These are phyloP conservation scores for Xylaria sp. DNA, from an alignment of 495 filamentous ascomycete species.

Conservation along the genomic window DNA sequence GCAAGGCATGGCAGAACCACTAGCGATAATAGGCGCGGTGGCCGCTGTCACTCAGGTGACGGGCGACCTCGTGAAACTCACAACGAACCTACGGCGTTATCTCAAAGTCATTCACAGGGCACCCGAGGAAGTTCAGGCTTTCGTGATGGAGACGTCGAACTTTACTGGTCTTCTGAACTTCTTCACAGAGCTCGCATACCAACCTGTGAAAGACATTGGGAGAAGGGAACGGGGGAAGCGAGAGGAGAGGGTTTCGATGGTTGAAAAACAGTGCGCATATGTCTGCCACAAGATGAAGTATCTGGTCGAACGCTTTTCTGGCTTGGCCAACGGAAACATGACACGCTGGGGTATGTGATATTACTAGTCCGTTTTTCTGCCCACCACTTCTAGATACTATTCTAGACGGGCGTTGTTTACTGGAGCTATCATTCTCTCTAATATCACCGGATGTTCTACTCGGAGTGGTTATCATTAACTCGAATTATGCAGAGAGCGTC, in stretches of 20 bases:
- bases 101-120: constrained; percentile 14
- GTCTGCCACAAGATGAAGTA: constrained; percentile 6
- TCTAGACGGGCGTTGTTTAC: neutral
- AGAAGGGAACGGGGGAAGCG: neutral
- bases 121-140: constrained; percentile 11
- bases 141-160: constrained; percentile 13
- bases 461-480: neutral
- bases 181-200: constrained; percentile 9
- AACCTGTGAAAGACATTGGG: neutral
- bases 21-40: neutral
- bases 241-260: neutral
- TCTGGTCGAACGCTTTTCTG: constrained; percentile 17
- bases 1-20: constrained; percentile 11
- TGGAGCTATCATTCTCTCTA: neutral
- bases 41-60: constrained; percentile 17
- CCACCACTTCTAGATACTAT: neutral
- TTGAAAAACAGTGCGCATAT: constrained; percentile 13
- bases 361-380: neutral
- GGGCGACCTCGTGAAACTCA: constrained; percentile 19
- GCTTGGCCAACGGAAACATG: neutral
- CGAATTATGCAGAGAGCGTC: neutral
- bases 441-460: neutral
- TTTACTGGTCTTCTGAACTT: constrained; percentile 14
- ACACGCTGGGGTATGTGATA: constrained; percentile 7
- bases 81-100: constrained; percentile 1